Conservation (phyloP, 169 alveolate species). For the Eimeria praecox region DNA sequence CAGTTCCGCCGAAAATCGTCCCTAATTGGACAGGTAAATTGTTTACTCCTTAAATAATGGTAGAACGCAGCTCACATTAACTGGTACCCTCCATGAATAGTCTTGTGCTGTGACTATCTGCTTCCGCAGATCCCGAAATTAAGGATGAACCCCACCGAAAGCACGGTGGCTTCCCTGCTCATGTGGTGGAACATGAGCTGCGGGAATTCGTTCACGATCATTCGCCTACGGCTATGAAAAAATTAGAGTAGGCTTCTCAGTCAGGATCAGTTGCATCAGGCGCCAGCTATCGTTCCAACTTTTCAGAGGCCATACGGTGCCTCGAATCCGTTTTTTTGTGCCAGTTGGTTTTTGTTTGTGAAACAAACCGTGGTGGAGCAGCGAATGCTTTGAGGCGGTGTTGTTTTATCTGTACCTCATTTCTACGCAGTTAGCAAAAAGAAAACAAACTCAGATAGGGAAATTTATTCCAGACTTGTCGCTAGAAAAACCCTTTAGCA, state of each 20-base stretch:
- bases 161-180: not conserved
- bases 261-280: not conserved
- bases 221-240: not conserved
- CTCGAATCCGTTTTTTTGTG: not conserved
- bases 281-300: not conserved
- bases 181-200: not conserved
- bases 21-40: slow-evolving; percentile 78
- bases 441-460: not conserved
- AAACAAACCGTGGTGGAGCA: not conserved
- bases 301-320: not conserved
- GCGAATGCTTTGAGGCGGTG: not conserved
- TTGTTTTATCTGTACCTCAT: not conserved
- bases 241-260: not conserved
- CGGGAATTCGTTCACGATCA: not conserved
- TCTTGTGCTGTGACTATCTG: not conserved
- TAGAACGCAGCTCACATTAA: not conserved
- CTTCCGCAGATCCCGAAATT: slow-evolving; percentile 33
- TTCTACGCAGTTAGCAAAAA: not conserved
- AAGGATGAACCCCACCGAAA: slow-evolving; percentile 16
- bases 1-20: slow-evolving; percentile 71
- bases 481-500: not conserved
- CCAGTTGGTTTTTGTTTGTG: not conserved
- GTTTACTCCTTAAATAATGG: not conserved
- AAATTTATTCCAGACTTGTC: not conserved
- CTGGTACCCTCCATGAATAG: not conserved